phyloP scores from a whole-genome alignment of 1,284 basidiomycete species.

The Cryptococcus sp. region DNA sequence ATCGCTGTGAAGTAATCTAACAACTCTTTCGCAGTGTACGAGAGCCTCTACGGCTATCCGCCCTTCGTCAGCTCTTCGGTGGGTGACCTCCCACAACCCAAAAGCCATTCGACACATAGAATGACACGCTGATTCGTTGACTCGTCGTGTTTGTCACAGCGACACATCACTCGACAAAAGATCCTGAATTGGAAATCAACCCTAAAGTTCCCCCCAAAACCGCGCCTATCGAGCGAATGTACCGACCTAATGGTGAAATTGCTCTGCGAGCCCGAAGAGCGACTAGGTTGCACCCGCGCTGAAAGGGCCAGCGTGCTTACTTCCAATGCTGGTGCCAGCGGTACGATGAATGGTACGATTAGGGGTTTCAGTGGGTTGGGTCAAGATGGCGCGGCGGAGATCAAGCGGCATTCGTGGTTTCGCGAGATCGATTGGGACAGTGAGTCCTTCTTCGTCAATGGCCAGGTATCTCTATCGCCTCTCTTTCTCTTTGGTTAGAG shows the following conservation, averaged over 20 bases:
- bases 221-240: slow-evolving; percentile 79
- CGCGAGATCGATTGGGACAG: slow-evolving; percentile 76
- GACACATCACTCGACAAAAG: slow-evolving; percentile 86
- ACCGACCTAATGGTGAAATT: slow-evolving; percentile 82
- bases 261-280: slow-evolving; percentile 90
- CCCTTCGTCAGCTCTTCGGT: slow-evolving; percentile 91
- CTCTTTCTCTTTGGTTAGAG: background rate
- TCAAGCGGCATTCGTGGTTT: slow-evolving; percentile 90
- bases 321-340: background rate
- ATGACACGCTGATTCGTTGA: slow-evolving; percentile 7
- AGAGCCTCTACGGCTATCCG: slow-evolving; percentile 87
- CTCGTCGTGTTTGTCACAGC: slow-evolving; percentile 54
- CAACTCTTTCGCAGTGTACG: slow-evolving; percentile 47
- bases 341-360: slow-evolving; percentile 9
- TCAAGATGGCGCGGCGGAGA: slow-evolving; percentile 77
- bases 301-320: slow-evolving; percentile 22
- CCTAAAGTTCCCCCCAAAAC: slow-evolving; percentile 81
- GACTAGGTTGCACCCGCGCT: slow-evolving; percentile 70
- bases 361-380: slow-evolving; percentile 37
- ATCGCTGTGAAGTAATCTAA: no score
- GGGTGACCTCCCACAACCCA: slow-evolving; percentile 37
- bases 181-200: slow-evolving; percentile 90
- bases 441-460: slow-evolving; percentile 18
- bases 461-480: background rate
- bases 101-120: no score